phyloP scores from a whole-genome alignment of 2,329 filamentous ascomycete genomes.

The Colletotrichum noveboracense region DNA sequence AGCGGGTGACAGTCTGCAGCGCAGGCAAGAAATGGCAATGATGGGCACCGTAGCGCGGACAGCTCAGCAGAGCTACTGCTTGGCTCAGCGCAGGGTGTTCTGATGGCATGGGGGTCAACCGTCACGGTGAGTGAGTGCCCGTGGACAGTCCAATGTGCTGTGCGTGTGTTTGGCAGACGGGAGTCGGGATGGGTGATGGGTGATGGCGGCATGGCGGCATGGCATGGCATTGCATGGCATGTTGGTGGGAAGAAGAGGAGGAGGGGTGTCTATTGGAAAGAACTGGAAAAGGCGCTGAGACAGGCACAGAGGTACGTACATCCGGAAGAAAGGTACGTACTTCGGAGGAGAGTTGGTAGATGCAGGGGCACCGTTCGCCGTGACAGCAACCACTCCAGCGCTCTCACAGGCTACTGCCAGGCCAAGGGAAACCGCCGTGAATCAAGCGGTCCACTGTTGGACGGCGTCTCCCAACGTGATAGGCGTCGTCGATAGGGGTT shows the following conservation, averaged over 20 bases:
- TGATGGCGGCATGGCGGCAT: background rate
- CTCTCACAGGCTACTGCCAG: background rate
- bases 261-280: background rate
- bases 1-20: background rate
- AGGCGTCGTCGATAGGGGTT: background rate
- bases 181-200: background rate
- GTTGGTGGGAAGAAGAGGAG: background rate
- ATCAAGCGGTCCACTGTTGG: background rate
- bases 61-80: conserved; percentile 6
- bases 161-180: background rate
- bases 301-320: background rate
- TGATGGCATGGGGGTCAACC: conserved; percentile 10
- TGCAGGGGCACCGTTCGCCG: background rate
- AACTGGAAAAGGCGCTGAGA: background rate
- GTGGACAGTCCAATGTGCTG: background rate
- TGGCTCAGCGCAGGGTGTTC: background rate
- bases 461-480: background rate
- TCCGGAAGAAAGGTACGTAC: background rate
- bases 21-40: conserved; percentile 2
- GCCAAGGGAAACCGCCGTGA: background rate
- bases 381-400: background rate
- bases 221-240: background rate
- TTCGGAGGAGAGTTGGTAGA: background rate
- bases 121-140: background rate
- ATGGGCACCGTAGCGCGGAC: conserved; percentile 4